A percentile compares a stretch with the other conserved stretches of the same genome.
Evolutionary conservation across 2,329 filamentous ascomycete species (phyloP).

Genomic region (Ophiostoma sp.): DNA sequence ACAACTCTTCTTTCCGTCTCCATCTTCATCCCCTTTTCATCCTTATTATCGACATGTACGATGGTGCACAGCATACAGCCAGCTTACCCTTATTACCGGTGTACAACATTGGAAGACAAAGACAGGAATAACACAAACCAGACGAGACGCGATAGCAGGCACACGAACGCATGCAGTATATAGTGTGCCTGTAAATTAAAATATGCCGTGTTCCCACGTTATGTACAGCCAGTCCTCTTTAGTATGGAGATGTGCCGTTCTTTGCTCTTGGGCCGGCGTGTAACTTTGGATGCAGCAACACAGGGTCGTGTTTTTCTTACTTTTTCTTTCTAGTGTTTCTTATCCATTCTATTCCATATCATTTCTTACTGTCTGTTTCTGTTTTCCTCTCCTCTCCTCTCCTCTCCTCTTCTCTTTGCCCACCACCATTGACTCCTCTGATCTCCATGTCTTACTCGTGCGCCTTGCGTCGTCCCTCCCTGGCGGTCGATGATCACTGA

Average conservation of each 20-base stretch:
- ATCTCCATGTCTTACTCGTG: too few species aligned
- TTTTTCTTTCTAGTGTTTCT: too few species aligned
- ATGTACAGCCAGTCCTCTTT: conserved; percentile 1
- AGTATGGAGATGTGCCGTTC: not conserved
- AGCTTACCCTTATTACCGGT: conserved; percentile 8
- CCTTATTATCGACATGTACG: not conserved
- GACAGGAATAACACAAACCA: not conserved
- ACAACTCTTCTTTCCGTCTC: too few species aligned
- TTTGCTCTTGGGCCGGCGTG: not conserved
- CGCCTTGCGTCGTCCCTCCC: conserved; percentile 1
- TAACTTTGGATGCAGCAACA: not conserved
- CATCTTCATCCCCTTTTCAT: not conserved
- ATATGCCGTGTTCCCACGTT: not conserved
- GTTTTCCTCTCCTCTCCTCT: too few species aligned
- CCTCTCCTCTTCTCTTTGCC: too few species aligned
- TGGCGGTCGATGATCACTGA: not conserved
- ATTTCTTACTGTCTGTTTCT: too few species aligned
- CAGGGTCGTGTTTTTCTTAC: too few species aligned
- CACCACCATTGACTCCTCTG: too few species aligned
- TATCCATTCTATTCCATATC: too few species aligned
- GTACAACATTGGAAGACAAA: not conserved
- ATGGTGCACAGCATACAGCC: not conserved
- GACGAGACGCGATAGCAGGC: not conserved
- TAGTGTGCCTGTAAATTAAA: not conserved
- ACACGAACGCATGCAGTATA: not conserved